Percentiles rank a stretch among this genome's conserved stretches.
Evolutionary conservation across 2,329 filamentous ascomycete genomes (phyloP).

Genomic region (Lecanosticta acicola): DNA sequence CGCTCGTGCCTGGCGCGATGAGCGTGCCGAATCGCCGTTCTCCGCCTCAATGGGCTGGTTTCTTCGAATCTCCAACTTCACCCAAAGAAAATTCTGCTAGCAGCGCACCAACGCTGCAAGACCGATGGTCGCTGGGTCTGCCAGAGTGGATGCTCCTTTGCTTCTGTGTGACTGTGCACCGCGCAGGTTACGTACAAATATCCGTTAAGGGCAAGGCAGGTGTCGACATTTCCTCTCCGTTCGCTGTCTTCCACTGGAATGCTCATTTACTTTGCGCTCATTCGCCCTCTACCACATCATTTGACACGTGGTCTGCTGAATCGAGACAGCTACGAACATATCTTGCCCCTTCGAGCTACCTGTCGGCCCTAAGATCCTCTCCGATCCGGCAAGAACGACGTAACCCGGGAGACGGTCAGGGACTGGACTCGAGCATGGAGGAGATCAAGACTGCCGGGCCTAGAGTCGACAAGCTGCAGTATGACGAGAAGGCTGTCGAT

Average conservation of each 20-base stretch:
- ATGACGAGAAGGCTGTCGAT: slow-evolving; percentile 11
- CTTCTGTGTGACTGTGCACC: not conserved
- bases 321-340: not conserved
- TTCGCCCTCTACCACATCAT: slow-evolving; percentile 4
- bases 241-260: not conserved
- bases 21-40: not conserved
- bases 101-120: not conserved
- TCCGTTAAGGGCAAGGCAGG: slow-evolving; percentile 5
- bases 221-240: not conserved
- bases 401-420: not conserved
- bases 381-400: not conserved
- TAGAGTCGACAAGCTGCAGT: not conserved
- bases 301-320: not conserved
- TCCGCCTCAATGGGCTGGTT: not conserved
- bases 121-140: not conserved
- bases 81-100: not conserved
- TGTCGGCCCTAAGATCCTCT: too few species aligned
- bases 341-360: too few species aligned
- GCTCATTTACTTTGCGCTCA: slow-evolving; percentile 1
- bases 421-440: not conserved
- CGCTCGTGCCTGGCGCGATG: not conserved
- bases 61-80: not conserved
- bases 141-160: slow-evolving; percentile 40
- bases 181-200: slow-evolving; percentile 6
- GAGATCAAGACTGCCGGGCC: not conserved